Base-by-base conservation (phyloP, 805 yeast genomes). In the Candida montana region DNA sequence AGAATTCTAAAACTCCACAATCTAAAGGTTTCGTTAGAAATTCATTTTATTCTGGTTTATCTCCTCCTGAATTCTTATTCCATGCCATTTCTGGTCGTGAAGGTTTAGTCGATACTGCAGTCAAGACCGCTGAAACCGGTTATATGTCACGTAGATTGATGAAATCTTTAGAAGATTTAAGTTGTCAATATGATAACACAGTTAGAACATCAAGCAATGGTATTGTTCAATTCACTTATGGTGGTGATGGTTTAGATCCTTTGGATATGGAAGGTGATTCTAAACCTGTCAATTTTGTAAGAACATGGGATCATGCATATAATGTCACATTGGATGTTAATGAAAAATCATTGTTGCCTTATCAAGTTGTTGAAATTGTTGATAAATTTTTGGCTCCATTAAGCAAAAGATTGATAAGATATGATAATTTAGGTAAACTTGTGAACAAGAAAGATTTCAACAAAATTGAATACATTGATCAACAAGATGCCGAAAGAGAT, bases 11-110 rank as follows among this genome's bases (percentile, higher is more conserved):
- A 62, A 87, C 97, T 32, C 99, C 99, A 1, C 96, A 91, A 50
- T 87, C 96, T 7, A 93, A 93, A 66, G 99, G 99, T 57, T 93
- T 93, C 57, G 99, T 93, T 19, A 75, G 96, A 63, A 91, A 95
- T 62, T 91, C 98, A 13, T 93, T 93, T 71, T 93, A 73, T 59
- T 78, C 95, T 27, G 99, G 99, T 8, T 71, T 93, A 51, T 75
- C 90, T 13, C 99, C 99, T 3, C 96, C 98, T 11, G 99, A 93
- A 62, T 93, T 91, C 62, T 70, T 91, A 50, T 93, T 95, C 76
- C 99, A 93, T 63, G 98, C 99, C 48, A 93, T 93, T 69, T 90
- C 98, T 2, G 99, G 99, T 61, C 86, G 99, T 73, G 99, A 93
- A 74, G 99, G 99, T 67, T 73, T 93, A 62, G 98, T 93, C 45